Evolutionary conservation across 1,284 basidiomycete genomes (phyloP), one percentile per base, ranked within the genome.

Genomic region (Bjerkandera adusta): DNA sequence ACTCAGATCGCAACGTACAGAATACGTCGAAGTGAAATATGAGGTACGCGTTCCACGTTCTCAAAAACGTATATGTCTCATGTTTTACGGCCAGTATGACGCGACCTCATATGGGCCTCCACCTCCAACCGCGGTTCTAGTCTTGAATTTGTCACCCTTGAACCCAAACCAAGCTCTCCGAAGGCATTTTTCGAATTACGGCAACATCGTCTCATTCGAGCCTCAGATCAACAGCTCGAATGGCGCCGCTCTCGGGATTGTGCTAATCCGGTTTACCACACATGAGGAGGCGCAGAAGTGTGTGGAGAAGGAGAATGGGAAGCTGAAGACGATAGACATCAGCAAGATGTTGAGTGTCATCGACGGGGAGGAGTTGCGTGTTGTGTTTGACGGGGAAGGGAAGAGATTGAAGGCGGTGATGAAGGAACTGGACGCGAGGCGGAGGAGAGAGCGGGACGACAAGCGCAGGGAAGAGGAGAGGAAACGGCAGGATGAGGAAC

Each of bases 171-270:
- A 76, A 40, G 71, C 79, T 40, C 77, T 97, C 44, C 75, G 82
- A 39, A 75, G 79, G 8, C 82, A 88, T 59, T 87, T 97, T 60
- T 65, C 74, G 3, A 59, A 69, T 10, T 77, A 89, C 58, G 95
- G 94, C 1, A 63, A 71, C 10, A 74, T 96, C 56, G 59, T 74
- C 8, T 77, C 83, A 10, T 84, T 90, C 48, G 88, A 94, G 53
- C 79, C 86, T 29, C 90, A 94, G 61, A 79, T 89, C 51, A 89
- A 97, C 67, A 77, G 79, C 38, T 75, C 77, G 43, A 92, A 84
- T 16, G 93, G 93, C 11, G 85, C 82, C 51, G 81, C 87, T 12
- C 75, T 97, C 3, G 94, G 94, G 5, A 82, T 97, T 33, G 83
- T 90, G 43, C 83, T 81, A 61, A 76, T 97, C 57, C 82, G 79